Percentiles rank a stretch among this genome's conserved stretches.
These are phyloP conservation scores for Durusdinium trenchii DNA, from an alignment of 73 alveolate genomes.

Conservation along the genomic window DNA sequence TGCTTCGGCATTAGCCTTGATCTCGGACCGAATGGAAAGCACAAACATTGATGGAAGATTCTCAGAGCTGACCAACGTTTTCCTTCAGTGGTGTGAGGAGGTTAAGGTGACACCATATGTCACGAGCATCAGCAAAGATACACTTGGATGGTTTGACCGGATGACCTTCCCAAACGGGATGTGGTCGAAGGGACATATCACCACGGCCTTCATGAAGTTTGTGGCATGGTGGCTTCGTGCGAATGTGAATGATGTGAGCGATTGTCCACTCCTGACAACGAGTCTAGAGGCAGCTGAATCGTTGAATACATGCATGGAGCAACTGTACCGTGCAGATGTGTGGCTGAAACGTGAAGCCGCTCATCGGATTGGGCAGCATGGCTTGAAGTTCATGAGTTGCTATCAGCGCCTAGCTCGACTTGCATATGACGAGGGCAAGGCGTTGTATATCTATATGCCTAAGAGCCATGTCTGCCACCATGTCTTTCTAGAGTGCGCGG, in stretches of 20 bases:
- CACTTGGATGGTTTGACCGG: background rate
- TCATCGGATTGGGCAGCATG: background rate
- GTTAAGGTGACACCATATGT: background rate
- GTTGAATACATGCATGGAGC: background rate
- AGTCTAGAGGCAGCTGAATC: background rate
- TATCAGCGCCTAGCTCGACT: background rate
- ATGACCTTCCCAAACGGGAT: background rate
- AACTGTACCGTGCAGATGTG: background rate
- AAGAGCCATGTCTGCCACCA: background rate
- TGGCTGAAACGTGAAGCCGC: background rate
- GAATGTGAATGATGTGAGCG: background rate
- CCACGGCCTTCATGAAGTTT: background rate
- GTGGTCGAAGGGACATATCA: background rate
- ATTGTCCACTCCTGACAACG: background rate
- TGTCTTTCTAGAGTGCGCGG: background rate
- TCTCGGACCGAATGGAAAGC: background rate
- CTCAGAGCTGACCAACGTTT: background rate
- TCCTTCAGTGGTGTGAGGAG: background rate
- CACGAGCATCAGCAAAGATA: background rate
- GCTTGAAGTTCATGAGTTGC: background rate
- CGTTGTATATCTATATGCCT: background rate
- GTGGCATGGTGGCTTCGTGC: background rate
- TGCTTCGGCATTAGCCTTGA: background rate
- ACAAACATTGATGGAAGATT: background rate
- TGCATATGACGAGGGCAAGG: background rate